Evolutionary conservation across 176 grass and related monocot species (phyloP), one percentile per base, ranked within the genome.

Genomic region (Zizania latifolia): DNA sequence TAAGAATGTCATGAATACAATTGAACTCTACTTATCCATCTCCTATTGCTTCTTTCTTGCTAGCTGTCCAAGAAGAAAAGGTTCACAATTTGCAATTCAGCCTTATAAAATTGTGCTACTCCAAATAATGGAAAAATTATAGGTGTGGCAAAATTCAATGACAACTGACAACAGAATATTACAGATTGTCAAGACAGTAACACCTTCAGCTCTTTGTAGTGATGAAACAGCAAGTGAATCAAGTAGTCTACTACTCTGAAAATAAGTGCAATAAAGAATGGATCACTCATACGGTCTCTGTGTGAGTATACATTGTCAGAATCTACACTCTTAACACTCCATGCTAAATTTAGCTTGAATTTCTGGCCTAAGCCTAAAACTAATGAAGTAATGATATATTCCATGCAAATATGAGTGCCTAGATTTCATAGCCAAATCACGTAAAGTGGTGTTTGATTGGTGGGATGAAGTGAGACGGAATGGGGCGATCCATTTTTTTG

Each of bases 201-300:
- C 30, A 93, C 85, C 85, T 85, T 85, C 28, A 90, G 45, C 30
- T 90, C 84, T 35, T 88, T 58, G 70, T 90, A 80, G 77, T 90
- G 91, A 15, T 62, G 74, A 24, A 78, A 84, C 22, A 88, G 78
- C 30, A 88, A 55, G 54, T 33, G 48, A 83, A 70, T 63, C 53
- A 89, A 62, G 77, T 84, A 89, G 14, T 93, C n/a, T n/a, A n/a
- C n/a, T n/a, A n/a, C n/a, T n/a, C 83, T 89, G 71, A 43, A 86
- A 74, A 62, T 40, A 79, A 65, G 33, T 60, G 41, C 10, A 45
- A 8, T 53, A 40, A 58, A 85, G 66, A 78, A 58, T 63, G 29
- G 32, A 78, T 63, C 39, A 45, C 12, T 26, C 29, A 57, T 32
- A 7, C 60, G 32, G 50, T 26, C 58, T 51, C 67, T 59, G 55